A percentile compares a stretch with the other conserved stretches of the same genome.
These are phyloP conservation scores for Podospora pseudoanserina DNA, from an alignment of 495 filamentous ascomycete genomes.

Conservation along the genomic window DNA sequence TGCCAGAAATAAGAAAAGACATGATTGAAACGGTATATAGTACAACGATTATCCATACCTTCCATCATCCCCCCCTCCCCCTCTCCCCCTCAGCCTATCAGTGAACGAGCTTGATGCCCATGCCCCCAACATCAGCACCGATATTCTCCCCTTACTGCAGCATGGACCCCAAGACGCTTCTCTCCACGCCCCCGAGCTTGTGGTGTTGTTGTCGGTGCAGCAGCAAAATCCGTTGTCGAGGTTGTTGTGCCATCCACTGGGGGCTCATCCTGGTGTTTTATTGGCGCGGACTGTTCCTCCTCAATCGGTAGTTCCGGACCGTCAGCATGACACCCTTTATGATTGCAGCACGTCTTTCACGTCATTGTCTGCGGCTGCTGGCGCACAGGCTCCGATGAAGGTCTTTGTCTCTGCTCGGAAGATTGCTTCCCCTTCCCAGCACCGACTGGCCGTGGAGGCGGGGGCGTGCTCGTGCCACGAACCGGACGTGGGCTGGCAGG, in stretches of 20 bases:
- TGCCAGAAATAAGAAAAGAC: no score
- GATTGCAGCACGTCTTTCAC: neutral
- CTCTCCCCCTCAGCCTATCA: neutral
- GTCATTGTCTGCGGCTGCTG: neutral
- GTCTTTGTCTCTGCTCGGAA: neutral
- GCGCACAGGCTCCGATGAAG: neutral
- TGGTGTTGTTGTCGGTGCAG: neutral
- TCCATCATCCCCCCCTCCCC: no score
- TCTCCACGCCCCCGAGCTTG: neutral
- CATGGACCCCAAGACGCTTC: neutral
- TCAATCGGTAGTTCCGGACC: neutral
- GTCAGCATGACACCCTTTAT: neutral
- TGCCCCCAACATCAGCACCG: neutral
- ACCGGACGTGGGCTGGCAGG: neutral
- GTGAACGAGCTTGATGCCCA: neutral
- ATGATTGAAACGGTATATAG: neutral
- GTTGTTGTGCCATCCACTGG: neutral
- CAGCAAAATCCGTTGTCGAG: neutral
- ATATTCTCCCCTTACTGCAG: neutral
- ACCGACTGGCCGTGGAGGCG: neutral
- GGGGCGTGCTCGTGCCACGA: neutral
- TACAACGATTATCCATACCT: neutral
- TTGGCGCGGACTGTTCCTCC: neutral
- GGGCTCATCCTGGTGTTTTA: neutral
- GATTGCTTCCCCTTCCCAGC: neutral